These are phyloP conservation scores for Pseudocercospora pini-densiflorae DNA, from an alignment of 2,329 filamentous ascomycete genomes.

Conservation along the genomic window DNA sequence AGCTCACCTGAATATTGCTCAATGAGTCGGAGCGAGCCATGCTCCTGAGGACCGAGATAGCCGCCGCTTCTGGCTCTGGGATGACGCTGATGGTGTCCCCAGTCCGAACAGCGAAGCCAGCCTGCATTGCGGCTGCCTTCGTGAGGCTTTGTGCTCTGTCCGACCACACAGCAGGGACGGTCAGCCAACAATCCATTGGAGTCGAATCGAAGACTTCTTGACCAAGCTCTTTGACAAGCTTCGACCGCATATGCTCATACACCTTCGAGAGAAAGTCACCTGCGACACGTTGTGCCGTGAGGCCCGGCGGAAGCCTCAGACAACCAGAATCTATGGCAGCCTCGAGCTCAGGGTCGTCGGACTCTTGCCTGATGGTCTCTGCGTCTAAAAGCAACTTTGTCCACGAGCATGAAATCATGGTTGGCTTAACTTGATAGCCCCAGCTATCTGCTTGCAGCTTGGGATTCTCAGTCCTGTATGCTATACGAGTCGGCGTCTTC, in stretches of 20 bases:
- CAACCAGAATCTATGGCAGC: slow-evolving; percentile 21
- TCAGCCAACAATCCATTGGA: slow-evolving; percentile 34
- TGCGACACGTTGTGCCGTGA: slow-evolving; percentile 15
- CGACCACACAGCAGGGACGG: slow-evolving; percentile 36
- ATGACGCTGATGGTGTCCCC: slow-evolving; percentile 33
- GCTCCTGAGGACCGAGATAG: slow-evolving; percentile 22
- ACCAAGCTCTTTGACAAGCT: slow-evolving; percentile 15
- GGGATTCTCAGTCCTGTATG: slow-evolving; percentile 23
- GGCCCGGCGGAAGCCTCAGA: slow-evolving; percentile 17
- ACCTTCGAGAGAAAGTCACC: slow-evolving; percentile 15
- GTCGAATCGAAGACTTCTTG: slow-evolving; percentile 19
- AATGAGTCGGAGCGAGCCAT: slow-evolving; percentile 15
- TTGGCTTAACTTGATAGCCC: slow-evolving; percentile 20
- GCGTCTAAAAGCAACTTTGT: slow-evolving; percentile 25
- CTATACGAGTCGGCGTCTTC: slow-evolving; percentile 25
- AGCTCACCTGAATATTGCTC: slow-evolving; percentile 1
- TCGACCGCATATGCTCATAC: slow-evolving; percentile 17
- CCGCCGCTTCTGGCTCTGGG: slow-evolving; percentile 34
- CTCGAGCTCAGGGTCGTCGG: slow-evolving; percentile 22
- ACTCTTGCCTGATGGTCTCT: not conserved
- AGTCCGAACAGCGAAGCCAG: slow-evolving; percentile 29
- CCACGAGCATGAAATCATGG: slow-evolving; percentile 24
- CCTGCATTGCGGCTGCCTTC: slow-evolving; percentile 23
- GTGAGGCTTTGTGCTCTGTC: slow-evolving; percentile 33
- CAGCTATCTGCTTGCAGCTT: slow-evolving; percentile 8